Evolutionary conservation across 1,284 basidiomycete species (phyloP).

Genomic region (Sanguinoderma infundibulare): DNA sequence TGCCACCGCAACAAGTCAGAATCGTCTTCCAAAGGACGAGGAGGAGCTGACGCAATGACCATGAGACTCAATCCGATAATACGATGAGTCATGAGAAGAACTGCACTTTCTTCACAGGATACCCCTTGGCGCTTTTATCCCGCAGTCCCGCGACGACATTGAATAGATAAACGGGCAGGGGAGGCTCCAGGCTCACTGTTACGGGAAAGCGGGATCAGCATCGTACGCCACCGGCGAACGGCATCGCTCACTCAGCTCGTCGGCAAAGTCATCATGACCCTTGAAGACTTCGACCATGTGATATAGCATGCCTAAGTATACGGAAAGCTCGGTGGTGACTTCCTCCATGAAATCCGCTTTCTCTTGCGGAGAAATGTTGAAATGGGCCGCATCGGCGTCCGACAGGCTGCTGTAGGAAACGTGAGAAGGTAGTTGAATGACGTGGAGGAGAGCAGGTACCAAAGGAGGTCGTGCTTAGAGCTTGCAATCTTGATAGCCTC

Average conservation of each 20-base stretch:
- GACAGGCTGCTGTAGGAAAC: conserved; percentile 59
- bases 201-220: conserved; percentile 15
- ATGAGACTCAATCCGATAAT: conserved; percentile 23
- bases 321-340: conserved; percentile 88
- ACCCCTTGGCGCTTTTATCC: conserved; percentile 94
- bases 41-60: conserved; percentile 63
- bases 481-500: conserved; percentile 91
- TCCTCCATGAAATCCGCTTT: conserved; percentile 84
- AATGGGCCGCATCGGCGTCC: conserved; percentile 70
- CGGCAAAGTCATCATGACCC: conserved; percentile 90
- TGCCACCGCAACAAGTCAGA: conserved; percentile 91
- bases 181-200: conserved; percentile 92
- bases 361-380: conserved; percentile 71
- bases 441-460: conserved; percentile 46
- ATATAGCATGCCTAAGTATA: conserved; percentile 92
- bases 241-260: conserved; percentile 85
- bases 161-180: conserved; percentile 92
- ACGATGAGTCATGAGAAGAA: conserved; percentile 22
- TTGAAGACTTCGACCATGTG: conserved; percentile 93
- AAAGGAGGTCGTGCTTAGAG: conserved; percentile 85
- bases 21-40: conserved; percentile 97
- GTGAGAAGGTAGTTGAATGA: conserved; percentile 8
- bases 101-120: conserved; percentile 91
- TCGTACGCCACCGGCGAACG: conserved; percentile 18
- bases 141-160: conserved; percentile 87